These are phyloP conservation scores for Aphanomyces euteiches DNA, from an alignment of 352 stramenopile genomes.

Conservation along the genomic window DNA sequence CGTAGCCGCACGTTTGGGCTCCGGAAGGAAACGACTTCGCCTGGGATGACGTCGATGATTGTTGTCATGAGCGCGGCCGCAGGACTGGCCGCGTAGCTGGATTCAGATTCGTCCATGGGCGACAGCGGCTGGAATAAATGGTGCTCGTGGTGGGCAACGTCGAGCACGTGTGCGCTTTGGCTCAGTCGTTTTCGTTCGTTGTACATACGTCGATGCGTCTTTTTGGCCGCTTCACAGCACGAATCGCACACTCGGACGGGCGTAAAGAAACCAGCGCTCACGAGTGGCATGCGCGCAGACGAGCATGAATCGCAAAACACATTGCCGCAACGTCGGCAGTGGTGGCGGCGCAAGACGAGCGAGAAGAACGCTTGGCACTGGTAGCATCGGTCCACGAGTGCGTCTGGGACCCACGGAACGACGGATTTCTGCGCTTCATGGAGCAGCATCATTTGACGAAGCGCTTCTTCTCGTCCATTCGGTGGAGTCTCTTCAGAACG, in stretches of 20 bases:
- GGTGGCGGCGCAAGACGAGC: constrained; percentile 75
- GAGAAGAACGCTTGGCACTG: constrained; percentile 58
- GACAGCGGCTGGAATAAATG: background rate
- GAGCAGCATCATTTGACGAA: constrained; percentile 11
- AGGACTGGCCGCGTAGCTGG: constrained; percentile 30
- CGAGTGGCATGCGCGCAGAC: constrained; percentile 69
- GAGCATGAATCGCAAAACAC: constrained; percentile 89
- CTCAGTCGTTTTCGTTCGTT: constrained; percentile 44
- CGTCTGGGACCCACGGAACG: constrained; percentile 74
- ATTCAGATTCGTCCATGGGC: constrained; percentile 33
- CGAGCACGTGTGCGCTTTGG: constrained; percentile 1
- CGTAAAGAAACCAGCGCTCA: constrained; percentile 57
- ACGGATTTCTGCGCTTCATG: constrained; percentile 35
- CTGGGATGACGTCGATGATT: constrained; percentile 55
- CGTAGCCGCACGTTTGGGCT: constrained; percentile 58
- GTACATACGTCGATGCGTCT: constrained; percentile 64
- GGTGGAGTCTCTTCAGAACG: background rate
- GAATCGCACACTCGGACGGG: constrained; percentile 80
- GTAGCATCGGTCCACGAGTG: constrained; percentile 74
- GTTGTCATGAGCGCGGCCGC: constrained; percentile 32
- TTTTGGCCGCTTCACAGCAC: constrained; percentile 65
- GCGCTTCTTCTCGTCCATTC: constrained; percentile 1
- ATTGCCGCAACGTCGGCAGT: constrained; percentile 84
- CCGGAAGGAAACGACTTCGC: constrained; percentile 60
- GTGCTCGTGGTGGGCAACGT: background rate